Evolutionary conservation across 495 filamentous ascomycete species (phyloP), one percentile per base, ranked within the genome.

Genomic region (Chaetomium tenue): DNA sequence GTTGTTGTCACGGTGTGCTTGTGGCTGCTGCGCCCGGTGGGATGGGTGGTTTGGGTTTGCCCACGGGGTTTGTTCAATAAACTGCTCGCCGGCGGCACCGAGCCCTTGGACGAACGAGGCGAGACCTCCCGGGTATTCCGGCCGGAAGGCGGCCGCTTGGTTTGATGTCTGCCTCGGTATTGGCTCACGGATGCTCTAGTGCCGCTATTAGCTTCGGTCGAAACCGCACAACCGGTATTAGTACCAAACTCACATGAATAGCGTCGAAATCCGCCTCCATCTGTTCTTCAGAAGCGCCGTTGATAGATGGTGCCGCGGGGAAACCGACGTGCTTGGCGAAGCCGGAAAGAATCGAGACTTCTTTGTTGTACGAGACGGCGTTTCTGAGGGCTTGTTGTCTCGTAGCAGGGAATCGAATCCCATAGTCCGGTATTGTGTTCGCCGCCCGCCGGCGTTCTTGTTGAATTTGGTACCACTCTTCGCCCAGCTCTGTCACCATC

Each of bases 241-340:
- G 50, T 44, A 18, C 42, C 28, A 46, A 46, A 72, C 93, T 87
- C 81, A 97, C 94, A 53, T 87, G 89, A 83, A 98, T 97, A 64
- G 87, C 89, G 71, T 91, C 87, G 44, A 97, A 78, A 76, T 98
- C 94, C 57, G 91, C 89, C 42, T 96, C 90, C 26, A 92, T 76
- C 64, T 96, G 91, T 20, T 86, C 79, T 12, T 84, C 80, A 16
- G 90, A 86, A 22, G 88, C 89, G 26, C 87, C 83, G 28, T 82
- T 77, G 66, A 98, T 86, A 13, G 87, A 82, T 22, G 94, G 94
- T n/a, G 93, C 93, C 39, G 93, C 93, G 30, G 94, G 94, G 76
- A 97, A 98, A 25, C 94, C 94, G 58, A 95, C 85, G 75, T 97
- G 91, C 74, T 96, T 97, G 8, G 92, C 91, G 61, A 98, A 83